phyloP scores from a whole-genome alignment of 169 alveolate species.

The Theileria annulata region DNA sequence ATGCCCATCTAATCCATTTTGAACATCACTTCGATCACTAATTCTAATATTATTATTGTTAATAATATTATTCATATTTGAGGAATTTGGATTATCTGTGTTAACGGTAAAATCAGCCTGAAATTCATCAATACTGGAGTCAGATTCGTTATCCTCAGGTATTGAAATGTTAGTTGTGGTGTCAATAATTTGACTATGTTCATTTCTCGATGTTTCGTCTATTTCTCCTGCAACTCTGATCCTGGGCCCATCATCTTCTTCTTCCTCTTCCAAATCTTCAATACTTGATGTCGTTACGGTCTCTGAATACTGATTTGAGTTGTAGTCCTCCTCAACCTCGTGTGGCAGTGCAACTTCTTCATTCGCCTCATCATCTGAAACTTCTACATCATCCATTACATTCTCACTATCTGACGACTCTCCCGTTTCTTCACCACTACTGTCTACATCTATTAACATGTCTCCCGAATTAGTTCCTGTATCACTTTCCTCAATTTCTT shows the following conservation, averaged over 20 bases:
- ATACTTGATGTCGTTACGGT: constrained; percentile 43
- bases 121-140: not conserved
- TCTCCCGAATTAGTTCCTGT: constrained; percentile 15
- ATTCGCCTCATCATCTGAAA: constrained; percentile 57
- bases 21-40: not conserved
- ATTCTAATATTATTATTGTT: not conserved
- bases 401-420: constrained; percentile 64
- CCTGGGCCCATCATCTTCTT: constrained; percentile 67
- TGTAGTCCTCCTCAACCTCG: constrained; percentile 75
- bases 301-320: constrained; percentile 30
- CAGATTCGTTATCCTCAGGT: constrained; percentile 20
- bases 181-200: constrained; percentile 9
- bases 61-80: not conserved
- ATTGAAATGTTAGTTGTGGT: constrained; percentile 19
- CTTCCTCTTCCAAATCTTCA: constrained; percentile 64
- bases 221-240: constrained; percentile 67
- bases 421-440: not conserved
- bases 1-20: not conserved
- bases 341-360: constrained; percentile 77
- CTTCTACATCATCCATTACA: constrained; percentile 66
- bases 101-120: not conserved
- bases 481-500: constrained; percentile 54
- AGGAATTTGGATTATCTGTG: not conserved
- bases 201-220: constrained; percentile 32
- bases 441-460: constrained; percentile 6